Base-by-base conservation (phyloP, 164 flowering plant species). In the Stephania cephalantha region DNA sequence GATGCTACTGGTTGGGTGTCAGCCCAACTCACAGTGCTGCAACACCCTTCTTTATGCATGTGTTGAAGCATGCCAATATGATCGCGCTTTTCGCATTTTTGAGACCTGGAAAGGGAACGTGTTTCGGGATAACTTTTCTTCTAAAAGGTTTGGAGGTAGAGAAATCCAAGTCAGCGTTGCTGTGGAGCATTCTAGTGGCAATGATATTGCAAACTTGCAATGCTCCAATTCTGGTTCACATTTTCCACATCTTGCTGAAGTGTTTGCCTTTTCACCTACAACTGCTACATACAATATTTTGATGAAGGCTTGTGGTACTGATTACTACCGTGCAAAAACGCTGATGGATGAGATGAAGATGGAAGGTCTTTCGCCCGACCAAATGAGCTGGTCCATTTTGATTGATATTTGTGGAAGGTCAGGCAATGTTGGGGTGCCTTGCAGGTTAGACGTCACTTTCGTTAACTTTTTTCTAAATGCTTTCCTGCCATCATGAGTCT, bases 261-360 rank as follows among this genome's bases (percentile, higher is more conserved):
- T 55, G 42, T 78, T 87, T 78, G 81, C 87, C 20, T 92, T 92
- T 76, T 79, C 61, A 71, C 96, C 98, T 69, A 87, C 93, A 42
- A 84, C 86, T 69, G 79, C 95, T 8, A 92, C 98, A 63, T 94
- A 91, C 76, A 91, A 94, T 80, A 92, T 86, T 82, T 78, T 94
- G 83, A 85, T 94, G 91, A 94, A 91, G 85, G 97, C 97, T 45
- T 94, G 97, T 73, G 95, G 98, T 30, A 85, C 90, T 77, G 90
- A 94, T 85, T 89, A 82, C 81, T 66, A 76, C 76, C 94, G 84
- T 65, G 96, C 90, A 64, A 87, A 85, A 80, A 85, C 84, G 70
- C 81, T 92, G 75, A 89, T 94, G 85, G 89, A 88, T 65, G 97
- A 94, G 80, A 94, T 94, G 93, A 87, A 80, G 85, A 71, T 69